Conservation (phyloP, 2,329 filamentous ascomycete species). For the Amesomyces nigricolor region DNA sequence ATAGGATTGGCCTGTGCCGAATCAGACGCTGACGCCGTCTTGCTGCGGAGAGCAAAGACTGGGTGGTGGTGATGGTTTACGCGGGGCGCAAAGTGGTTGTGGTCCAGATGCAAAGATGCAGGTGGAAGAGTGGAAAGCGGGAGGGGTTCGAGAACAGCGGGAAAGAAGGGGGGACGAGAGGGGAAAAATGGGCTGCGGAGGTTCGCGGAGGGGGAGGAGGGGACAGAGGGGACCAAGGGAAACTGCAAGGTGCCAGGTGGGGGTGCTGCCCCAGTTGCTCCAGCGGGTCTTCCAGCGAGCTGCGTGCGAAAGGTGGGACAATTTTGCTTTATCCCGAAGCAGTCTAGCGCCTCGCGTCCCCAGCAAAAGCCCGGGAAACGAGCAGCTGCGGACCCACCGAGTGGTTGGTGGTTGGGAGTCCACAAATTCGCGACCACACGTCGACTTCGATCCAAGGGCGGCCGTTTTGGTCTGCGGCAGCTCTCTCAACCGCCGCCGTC, state of each 20-base stretch:
- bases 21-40: slow-evolving; percentile 27
- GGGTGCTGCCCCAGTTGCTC: slow-evolving; percentile 13
- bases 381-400: slow-evolving; percentile 18
- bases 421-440: slow-evolving; percentile 15
- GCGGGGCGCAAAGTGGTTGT: slow-evolving; percentile 19
- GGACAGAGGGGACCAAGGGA: neutral
- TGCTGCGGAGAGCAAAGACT: slow-evolving; percentile 29
- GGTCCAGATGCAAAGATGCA: slow-evolving; percentile 23
- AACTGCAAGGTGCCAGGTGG: slow-evolving; percentile 19
- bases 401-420: slow-evolving; percentile 24
- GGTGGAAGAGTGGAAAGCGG: slow-evolving; percentile 27
- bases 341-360: slow-evolving; percentile 20
- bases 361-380: slow-evolving; percentile 18
- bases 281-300: slow-evolving; percentile 1
- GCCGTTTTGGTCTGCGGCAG: slow-evolving; percentile 6
- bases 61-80: slow-evolving; percentile 6
- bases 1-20: slow-evolving; percentile 33
- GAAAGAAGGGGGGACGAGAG: slow-evolving; percentile 25
- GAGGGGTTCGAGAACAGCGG: slow-evolving; percentile 25
- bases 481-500: slow-evolving; percentile 3
- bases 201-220: slow-evolving; percentile 16
- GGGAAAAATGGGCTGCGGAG: slow-evolving; percentile 26
- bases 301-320: slow-evolving; percentile 20
- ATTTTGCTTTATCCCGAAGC: slow-evolving; percentile 23
- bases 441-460: slow-evolving; percentile 5